Conservation (phyloP, 2,329 filamentous ascomycete species). For the Sporothrix brunneoviolacea region DNA sequence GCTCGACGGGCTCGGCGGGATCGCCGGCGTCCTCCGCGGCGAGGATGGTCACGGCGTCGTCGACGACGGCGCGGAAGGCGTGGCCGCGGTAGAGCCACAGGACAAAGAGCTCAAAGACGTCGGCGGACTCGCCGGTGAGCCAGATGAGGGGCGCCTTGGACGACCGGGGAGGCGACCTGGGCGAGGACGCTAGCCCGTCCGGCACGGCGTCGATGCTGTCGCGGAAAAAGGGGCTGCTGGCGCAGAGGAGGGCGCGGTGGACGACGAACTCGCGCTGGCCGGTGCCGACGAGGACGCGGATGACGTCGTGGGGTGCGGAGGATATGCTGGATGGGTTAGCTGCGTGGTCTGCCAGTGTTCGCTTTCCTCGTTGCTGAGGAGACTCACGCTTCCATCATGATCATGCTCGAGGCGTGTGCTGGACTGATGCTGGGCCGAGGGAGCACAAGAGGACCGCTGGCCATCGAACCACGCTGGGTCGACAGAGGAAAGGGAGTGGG, state of each 20-base stretch:
- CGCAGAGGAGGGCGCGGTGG: slow-evolving; percentile 36
- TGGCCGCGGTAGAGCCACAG: slow-evolving; percentile 44
- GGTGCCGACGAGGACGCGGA: slow-evolving; percentile 27
- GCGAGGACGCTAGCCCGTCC: slow-evolving; percentile 16
- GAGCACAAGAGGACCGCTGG: too few relatives aligned
- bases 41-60: slow-evolving; percentile 30
- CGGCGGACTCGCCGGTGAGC: slow-evolving; percentile 40
- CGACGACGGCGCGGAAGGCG: slow-evolving; percentile 37
- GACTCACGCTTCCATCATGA: too few relatives aligned
- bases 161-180: neutral
- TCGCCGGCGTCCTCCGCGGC: slow-evolving; percentile 17
- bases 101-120: slow-evolving; percentile 48
- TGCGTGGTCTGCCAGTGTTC: too few relatives aligned
- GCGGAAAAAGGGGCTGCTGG: slow-evolving; percentile 42
- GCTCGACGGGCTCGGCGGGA: neutral
- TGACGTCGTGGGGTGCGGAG: slow-evolving; percentile 15
- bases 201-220: slow-evolving; percentile 36
- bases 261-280: slow-evolving; percentile 26
- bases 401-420: too few relatives aligned
- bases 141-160: slow-evolving; percentile 29
- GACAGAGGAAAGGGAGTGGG: too few relatives aligned
- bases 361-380: too few relatives aligned
- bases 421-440: too few relatives aligned
- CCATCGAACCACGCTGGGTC: too few relatives aligned
- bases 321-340: neutral